Percentiles rank a stretch among this genome's conserved stretches.
Conservation (phyloP, 495 filamentous ascomycete genomes). For the Penicillium waksmanii region DNA sequence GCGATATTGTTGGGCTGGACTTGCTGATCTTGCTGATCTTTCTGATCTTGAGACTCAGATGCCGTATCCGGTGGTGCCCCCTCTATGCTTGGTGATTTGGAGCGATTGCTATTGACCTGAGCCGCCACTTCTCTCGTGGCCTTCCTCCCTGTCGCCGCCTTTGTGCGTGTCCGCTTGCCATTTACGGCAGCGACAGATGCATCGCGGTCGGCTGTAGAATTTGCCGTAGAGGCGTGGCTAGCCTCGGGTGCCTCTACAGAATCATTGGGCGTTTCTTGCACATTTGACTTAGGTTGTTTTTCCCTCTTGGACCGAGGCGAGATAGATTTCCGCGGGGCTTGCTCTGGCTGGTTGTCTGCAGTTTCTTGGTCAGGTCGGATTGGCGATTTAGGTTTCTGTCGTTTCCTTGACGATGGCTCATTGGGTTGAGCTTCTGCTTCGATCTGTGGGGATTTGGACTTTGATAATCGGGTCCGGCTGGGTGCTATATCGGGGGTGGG, state of each 20-base stretch:
- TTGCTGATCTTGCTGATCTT: background rate
- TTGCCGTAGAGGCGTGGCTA: background rate
- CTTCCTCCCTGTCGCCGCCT: background rate
- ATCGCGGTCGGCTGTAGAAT: background rate
- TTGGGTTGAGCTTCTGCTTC: background rate
- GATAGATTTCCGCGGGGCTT: background rate
- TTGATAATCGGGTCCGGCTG: slow-evolving; percentile 8
- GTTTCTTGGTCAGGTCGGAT: background rate
- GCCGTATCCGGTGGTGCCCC: background rate
- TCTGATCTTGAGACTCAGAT: background rate
- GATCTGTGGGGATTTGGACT: slow-evolving; percentile 1
- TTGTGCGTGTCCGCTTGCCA: background rate
- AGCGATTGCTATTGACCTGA: background rate
- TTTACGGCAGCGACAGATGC: background rate
- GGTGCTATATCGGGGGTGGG: background rate
- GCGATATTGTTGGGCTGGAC: background rate
- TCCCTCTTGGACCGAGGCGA: background rate
- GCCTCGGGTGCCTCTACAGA: background rate
- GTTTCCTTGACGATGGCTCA: background rate
- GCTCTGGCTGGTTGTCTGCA: background rate
- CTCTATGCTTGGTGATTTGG: background rate
- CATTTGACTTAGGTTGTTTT: background rate
- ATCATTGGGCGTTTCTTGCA: background rate
- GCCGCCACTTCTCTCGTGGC: background rate
- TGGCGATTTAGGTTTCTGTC: background rate